Percentiles rank a stretch among this genome's conserved stretches.
Evolutionary conservation across 192 early-diverging fungal genomes (phyloP).

Genomic region (Glomus cerebriforme): DNA sequence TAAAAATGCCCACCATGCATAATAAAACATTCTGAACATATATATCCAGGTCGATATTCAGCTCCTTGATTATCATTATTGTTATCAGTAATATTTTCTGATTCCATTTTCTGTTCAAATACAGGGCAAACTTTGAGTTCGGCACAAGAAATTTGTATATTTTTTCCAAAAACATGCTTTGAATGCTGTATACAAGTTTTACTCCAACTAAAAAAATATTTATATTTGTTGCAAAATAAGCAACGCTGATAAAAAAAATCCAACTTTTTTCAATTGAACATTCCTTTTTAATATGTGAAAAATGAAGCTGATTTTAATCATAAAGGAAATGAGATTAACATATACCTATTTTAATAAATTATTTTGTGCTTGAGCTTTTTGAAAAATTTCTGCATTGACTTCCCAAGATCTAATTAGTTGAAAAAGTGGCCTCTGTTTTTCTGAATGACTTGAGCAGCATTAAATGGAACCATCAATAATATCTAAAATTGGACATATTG

Average conservation of each 20-base stretch:
- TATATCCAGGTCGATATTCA: not conserved
- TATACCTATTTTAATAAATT: not conserved
- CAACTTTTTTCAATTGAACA: not conserved
- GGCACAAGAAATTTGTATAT: not conserved
- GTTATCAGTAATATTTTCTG: not conserved
- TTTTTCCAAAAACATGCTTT: not conserved
- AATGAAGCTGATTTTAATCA: not conserved
- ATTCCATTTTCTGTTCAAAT: constrained; percentile 1
- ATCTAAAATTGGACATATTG: not conserved
- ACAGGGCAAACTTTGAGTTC: not conserved
- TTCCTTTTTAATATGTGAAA: not conserved
- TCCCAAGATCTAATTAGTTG: constrained; percentile 3
- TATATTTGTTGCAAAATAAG: constrained; percentile 12
- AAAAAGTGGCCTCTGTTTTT: not conserved
- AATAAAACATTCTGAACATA: constrained; percentile 18
- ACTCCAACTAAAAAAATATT: not conserved
- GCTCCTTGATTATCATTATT: not conserved
- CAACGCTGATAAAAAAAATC: not conserved
- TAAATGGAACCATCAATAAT: not conserved
- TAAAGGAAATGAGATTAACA: not conserved
- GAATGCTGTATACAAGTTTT: not conserved
- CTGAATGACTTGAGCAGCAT: not conserved
- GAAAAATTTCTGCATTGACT: not conserved
- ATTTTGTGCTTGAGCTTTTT: not conserved
- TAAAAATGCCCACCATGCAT: not conserved